Percentiles rank a stretch among this genome's conserved stretches.
Evolutionary conservation across 352 stramenopile species (phyloP).

Genomic region (Globisporangium rhizosaccharum): DNA sequence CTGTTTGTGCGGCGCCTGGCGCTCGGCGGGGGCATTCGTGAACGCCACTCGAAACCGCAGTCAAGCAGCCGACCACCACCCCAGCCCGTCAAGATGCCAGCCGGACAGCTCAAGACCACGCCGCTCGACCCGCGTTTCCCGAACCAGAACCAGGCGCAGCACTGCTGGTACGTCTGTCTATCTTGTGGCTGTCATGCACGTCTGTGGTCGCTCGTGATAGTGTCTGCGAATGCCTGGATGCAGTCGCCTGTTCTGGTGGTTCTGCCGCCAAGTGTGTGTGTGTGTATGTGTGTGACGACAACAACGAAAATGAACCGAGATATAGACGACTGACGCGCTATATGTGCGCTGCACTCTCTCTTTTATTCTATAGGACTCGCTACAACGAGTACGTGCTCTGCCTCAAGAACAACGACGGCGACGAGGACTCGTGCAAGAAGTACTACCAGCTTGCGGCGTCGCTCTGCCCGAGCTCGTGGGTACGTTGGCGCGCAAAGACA

Average conservation of each 20-base stretch:
- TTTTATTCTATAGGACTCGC: slow-evolving; percentile 52
- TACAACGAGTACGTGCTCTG: slow-evolving; percentile 98
- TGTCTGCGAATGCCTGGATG: background rate
- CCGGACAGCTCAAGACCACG: slow-evolving; percentile 74
- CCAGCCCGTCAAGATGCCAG: slow-evolving; percentile 31
- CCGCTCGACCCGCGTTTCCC: slow-evolving; percentile 84
- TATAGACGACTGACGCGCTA: background rate
- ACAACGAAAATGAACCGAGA: no score
- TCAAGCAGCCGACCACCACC: background rate
- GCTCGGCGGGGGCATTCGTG: slow-evolving; percentile 13
- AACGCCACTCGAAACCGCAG: slow-evolving; percentile 14
- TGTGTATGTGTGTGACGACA: background rate
- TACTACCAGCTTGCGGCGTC: slow-evolving; percentile 64
- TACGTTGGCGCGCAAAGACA: slow-evolving; percentile 22
- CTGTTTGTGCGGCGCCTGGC: background rate
- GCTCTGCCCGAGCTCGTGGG: slow-evolving; percentile 75
- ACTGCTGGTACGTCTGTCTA: slow-evolving; percentile 55
- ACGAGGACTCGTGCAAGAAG: slow-evolving; percentile 90
- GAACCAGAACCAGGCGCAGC: slow-evolving; percentile 85
- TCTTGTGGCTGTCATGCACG: no score
- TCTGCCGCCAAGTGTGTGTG: background rate
- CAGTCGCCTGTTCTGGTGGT: slow-evolving; percentile 4
- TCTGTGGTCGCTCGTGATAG: background rate
- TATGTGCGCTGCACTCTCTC: background rate
- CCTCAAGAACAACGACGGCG: slow-evolving; percentile 92